Percentiles rank a stretch among this genome's conserved stretches.
Evolutionary conservation across 306 rosid genomes (phyloP).

Genomic region (Malus sylvestris): DNA sequence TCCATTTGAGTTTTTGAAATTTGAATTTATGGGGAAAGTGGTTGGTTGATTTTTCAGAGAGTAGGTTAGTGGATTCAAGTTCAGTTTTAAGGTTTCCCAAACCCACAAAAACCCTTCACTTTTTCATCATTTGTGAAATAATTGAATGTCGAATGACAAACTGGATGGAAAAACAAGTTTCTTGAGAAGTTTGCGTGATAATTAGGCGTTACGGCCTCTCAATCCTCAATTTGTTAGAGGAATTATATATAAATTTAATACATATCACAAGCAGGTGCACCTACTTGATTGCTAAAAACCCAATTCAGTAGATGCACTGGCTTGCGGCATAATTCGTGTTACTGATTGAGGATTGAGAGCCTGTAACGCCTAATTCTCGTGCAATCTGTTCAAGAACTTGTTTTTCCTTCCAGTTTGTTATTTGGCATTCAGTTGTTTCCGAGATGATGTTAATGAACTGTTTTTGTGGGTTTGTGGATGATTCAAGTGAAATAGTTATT

Average conservation of each 20-base stretch:
- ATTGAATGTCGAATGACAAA: too few relatives aligned
- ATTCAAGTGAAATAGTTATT: neutral
- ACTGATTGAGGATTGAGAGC: neutral
- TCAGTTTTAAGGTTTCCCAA: too few relatives aligned
- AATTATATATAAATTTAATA: too few relatives aligned
- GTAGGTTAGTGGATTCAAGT: neutral
- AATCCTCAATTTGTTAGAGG: too few relatives aligned
- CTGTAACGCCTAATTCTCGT: neutral
- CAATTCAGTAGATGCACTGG: too few relatives aligned
- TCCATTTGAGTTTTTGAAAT: neutral
- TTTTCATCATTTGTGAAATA: too few relatives aligned
- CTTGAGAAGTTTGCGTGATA: too few relatives aligned
- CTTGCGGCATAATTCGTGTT: too few relatives aligned
- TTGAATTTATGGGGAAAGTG: neutral
- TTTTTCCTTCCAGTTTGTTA: neutral
- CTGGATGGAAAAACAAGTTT: too few relatives aligned
- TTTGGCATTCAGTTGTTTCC: neutral
- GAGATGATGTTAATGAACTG: neutral
- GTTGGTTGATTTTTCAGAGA: neutral
- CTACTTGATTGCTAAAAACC: neutral
- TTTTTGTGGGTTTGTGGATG: neutral
- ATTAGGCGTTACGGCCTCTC: too few relatives aligned
- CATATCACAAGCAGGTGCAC: neutral
- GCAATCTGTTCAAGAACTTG: neutral
- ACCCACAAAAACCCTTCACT: too few relatives aligned